phyloP scores from a whole-genome alignment of 2,329 filamentous ascomycete genomes.

The Fusarium equiseti region DNA sequence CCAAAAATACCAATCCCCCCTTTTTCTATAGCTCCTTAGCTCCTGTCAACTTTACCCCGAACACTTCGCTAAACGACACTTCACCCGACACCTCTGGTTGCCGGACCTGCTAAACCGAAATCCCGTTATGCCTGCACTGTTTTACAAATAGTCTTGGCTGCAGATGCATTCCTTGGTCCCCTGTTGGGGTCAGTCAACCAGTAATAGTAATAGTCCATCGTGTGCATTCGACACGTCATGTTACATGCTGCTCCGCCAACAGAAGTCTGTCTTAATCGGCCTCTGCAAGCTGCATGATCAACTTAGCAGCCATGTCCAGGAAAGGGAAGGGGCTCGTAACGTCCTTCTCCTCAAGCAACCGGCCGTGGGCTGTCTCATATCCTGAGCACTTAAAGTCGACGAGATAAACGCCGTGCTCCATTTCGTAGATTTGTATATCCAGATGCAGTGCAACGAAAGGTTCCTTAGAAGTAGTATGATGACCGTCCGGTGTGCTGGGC shows the following conservation, averaged over 20 bases:
- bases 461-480: constrained; percentile 55
- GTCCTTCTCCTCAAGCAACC: constrained; percentile 88
- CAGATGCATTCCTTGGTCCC: not conserved
- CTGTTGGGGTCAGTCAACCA: not conserved
- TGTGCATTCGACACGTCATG: not conserved
- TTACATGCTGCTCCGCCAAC: not conserved
- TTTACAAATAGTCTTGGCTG: not conserved
- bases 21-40: constrained; percentile 1
- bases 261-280: constrained; percentile 65
- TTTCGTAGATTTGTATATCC: constrained; percentile 95
- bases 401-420: constrained; percentile 91
- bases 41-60: constrained; percentile 2
- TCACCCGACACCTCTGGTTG: not conserved
- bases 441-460: constrained; percentile 92
- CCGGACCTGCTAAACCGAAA: not conserved
- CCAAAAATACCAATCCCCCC: not conserved
- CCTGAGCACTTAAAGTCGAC: constrained; percentile 99
- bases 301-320: constrained; percentile 88
- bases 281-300: constrained; percentile 94
- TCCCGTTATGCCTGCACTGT: not conserved
- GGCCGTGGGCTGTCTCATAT: constrained; percentile 84
- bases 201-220: not conserved
- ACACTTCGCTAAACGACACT: not conserved
- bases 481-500: constrained; percentile 49
- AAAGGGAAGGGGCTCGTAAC: constrained; percentile 96